Evolutionary conservation across 1,139 yeast genomes (phyloP).

Genomic region (Pichia sp.): DNA sequence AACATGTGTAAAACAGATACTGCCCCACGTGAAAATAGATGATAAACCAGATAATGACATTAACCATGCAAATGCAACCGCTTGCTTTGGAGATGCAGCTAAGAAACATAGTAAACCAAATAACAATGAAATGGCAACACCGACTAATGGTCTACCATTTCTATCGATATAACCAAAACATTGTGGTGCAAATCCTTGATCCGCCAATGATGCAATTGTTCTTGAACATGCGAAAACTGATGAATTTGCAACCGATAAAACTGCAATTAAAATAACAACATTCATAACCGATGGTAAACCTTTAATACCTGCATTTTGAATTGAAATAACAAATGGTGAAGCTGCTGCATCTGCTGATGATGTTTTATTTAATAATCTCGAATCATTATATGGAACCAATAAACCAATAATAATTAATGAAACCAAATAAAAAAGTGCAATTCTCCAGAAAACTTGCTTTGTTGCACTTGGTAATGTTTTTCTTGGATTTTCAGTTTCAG

Average conservation of each 20-base stretch:
- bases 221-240: slow-evolving; percentile 70
- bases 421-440: slow-evolving; percentile 50
- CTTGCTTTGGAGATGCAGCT: slow-evolving; percentile 58
- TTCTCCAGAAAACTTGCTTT: slow-evolving; percentile 66
- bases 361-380: slow-evolving; percentile 36
- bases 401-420: slow-evolving; percentile 51
- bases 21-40: slow-evolving; percentile 73
- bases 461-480: slow-evolving; percentile 56
- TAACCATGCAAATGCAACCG: slow-evolving; percentile 67
- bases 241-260: slow-evolving; percentile 63
- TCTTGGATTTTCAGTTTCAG: slow-evolving; percentile 68
- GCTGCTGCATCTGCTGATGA: slow-evolving; percentile 36
- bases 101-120: slow-evolving; percentile 66
- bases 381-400: slow-evolving; percentile 47
- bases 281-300: slow-evolving; percentile 53
- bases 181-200: slow-evolving; percentile 73
- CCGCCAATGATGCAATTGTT: slow-evolving; percentile 70
- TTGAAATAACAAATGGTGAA: slow-evolving; percentile 48
- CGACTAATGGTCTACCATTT: slow-evolving; percentile 62
- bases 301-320: slow-evolving; percentile 39
- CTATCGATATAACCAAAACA: slow-evolving; percentile 64
- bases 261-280: slow-evolving; percentile 59
- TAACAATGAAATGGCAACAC: slow-evolving; percentile 45
- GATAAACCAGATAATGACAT: slow-evolving; percentile 75
- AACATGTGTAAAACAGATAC: slow-evolving; percentile 64